Percentiles rank a stretch among this genome's conserved stretches.
Conservation (phyloP, 140 eudicot species). For the Flaveria floridana region DNA sequence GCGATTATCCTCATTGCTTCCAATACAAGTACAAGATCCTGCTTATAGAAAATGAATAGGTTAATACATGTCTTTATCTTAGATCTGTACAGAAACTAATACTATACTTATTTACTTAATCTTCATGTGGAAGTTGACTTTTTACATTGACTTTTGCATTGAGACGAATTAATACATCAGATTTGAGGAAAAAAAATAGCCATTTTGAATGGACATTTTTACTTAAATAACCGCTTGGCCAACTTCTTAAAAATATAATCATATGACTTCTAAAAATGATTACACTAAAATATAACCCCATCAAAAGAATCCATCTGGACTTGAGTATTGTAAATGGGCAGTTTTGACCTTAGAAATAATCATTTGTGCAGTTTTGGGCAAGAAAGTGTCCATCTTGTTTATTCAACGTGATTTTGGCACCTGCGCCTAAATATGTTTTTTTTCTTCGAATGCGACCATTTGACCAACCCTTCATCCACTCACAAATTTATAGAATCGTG, state of each 20-base stretch:
- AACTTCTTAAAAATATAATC: no score
- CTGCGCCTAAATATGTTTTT: neutral
- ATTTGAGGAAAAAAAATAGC: neutral
- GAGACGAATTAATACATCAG: neutral
- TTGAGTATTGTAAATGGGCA: neutral
- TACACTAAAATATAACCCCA: neutral
- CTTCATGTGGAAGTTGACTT: neutral
- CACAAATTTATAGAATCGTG: neutral
- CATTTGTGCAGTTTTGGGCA: neutral
- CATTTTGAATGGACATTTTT: neutral
- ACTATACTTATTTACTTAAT: no score
- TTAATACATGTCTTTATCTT: neutral
- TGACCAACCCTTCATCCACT: neutral
- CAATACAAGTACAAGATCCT: slow-evolving; percentile 83
- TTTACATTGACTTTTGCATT: neutral
- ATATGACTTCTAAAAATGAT: neutral
- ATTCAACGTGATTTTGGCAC: neutral
- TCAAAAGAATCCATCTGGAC: neutral
- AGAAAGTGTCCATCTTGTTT: neutral
- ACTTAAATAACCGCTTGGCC: no score
- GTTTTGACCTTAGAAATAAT: neutral
- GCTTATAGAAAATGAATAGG: slow-evolving; percentile 10
- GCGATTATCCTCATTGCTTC: slow-evolving; percentile 96
- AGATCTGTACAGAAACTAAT: slow-evolving; percentile 1
- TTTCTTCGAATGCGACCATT: neutral